Evolutionary conservation across 768 basidiomycete species (phyloP), one percentile per base, ranked within the genome.

Genomic region (Collybia sp.): DNA sequence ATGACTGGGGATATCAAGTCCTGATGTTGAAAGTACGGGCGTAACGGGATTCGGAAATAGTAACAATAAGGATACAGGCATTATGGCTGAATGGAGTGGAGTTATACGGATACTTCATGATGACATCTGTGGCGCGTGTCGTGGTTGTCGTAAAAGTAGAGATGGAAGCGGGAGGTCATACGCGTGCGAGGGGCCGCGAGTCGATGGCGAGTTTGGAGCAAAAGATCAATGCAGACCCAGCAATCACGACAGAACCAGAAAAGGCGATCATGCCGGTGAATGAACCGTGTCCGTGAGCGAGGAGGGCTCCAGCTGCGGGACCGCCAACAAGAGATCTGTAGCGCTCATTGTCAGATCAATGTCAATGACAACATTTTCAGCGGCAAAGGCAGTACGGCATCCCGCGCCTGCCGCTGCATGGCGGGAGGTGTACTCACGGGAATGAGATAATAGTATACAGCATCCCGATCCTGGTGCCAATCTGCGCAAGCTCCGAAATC

Each of bases 401-500:
- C 25, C 25, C 25, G 25, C 25, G 25, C 25, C 25, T 25, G 25
- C 25, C 25, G 25, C 25, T 25, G 25, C 25, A 25, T 25, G 25
- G 8, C 8, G 8, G 4, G n/a, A 41, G 42, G n/a, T 13, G 33
- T 4, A 83, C 85, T 72, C 62, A 88, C 84, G 84, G 82, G 33
- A 86, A 69, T 0, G 85, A 80, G 16, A 85, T 77, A 12, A 84
- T 62, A 15, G 70, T 80, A 55, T 85, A 87, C 35, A 86, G 56
- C 48, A 79, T 64, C 15, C 85, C 85, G 36, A 87, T 78, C 39
- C 82, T 70, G 17, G 72, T 71, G 3, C 85, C 85, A 40, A 85
- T 76, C 55, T 78, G 74, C 6, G 66, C 55, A 16, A 75, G 63
- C 33, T 83, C 72, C 30, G 82, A 82, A 43, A 86, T 82, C 54